These are phyloP conservation scores for Eucalyptus fibrosa DNA, from an alignment of 345 rosid genomes.

Conservation along the genomic window DNA sequence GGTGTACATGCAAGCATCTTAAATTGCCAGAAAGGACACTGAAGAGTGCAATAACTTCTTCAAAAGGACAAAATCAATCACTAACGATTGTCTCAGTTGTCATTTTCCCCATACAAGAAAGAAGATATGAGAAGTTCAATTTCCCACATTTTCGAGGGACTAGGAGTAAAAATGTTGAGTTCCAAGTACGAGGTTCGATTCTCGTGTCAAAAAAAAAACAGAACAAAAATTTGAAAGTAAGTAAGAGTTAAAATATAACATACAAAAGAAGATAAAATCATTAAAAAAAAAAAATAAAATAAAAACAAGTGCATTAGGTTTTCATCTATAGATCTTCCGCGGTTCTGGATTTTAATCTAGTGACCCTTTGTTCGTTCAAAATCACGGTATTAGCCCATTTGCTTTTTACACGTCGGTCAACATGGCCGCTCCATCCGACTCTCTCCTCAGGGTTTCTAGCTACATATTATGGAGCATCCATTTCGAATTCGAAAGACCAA, in stretches of 20 bases:
- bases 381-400: not conserved
- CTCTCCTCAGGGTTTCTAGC: not conserved
- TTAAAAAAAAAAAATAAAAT: not conserved
- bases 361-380: not conserved
- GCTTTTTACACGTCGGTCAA: not conserved
- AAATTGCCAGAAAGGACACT: not conserved
- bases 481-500: not conserved
- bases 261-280: not conserved
- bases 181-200: rapidly evolving
- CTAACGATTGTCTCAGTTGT: too few species aligned
- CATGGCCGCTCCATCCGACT: not conserved
- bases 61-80: not conserved
- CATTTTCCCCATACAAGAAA: too few species aligned
- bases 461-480: not conserved
- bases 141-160: rapidly evolving
- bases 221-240: too few species aligned
- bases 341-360: not conserved
- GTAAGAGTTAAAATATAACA: too few species aligned
- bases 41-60: not conserved
- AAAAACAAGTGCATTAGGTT: not conserved
- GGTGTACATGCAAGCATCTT: not conserved
- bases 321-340: not conserved
- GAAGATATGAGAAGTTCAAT: too few species aligned
- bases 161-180: too few species aligned
- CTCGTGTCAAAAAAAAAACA: rapidly evolving